Percentiles rank a stretch among this genome's conserved stretches.
Evolutionary conservation across 1,284 basidiomycete genomes (phyloP).

Genomic region (Mrakiaceae sp.): DNA sequence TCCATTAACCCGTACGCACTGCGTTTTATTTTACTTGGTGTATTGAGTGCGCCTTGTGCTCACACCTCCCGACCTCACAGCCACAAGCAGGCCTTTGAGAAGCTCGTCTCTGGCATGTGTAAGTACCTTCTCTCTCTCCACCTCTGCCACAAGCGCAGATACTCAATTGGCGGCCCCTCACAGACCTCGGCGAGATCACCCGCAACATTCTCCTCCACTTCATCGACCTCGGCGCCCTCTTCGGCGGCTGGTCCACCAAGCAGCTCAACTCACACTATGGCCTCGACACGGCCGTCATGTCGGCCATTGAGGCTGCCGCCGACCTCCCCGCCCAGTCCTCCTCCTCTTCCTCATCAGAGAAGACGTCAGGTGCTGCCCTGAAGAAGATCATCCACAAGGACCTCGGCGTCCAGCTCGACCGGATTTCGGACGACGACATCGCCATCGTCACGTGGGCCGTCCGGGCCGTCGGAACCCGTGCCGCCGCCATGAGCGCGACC

Average conservation of each 20-base stretch:
- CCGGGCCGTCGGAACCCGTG: conserved; percentile 65
- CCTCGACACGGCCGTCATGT: conserved; percentile 85
- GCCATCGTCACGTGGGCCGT: conserved; percentile 73
- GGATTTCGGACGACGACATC: conserved; percentile 39
- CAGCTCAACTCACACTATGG: conserved; percentile 81
- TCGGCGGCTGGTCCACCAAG: conserved; percentile 62
- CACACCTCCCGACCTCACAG: conserved; percentile 20
- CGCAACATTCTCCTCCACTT: conserved; percentile 76
- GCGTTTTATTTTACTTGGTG: neutral
- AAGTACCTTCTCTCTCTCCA: conserved; percentile 19
- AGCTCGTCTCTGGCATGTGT: conserved; percentile 97
- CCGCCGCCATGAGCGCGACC: conserved; percentile 69
- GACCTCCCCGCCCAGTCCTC: conserved; percentile 11
- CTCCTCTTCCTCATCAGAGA: conserved; percentile 13
- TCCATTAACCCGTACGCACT: conserved; percentile 66
- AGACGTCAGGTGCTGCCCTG: conserved; percentile 27
- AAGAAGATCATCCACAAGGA: conserved; percentile 48
- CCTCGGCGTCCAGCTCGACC: conserved; percentile 45
- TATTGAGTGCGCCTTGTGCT: neutral
- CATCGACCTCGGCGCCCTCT: conserved; percentile 62
- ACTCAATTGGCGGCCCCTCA: neutral
- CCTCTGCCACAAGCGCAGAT: neutral
- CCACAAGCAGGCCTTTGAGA: conserved; percentile 87
- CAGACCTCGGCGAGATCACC: conserved; percentile 79
- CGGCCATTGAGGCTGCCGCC: conserved; percentile 54